A percentile compares a stretch with the other conserved stretches of the same genome.
These are phyloP conservation scores for Serpula lacrymans DNA, from an alignment of 768 basidiomycete species.

Conservation along the genomic window DNA sequence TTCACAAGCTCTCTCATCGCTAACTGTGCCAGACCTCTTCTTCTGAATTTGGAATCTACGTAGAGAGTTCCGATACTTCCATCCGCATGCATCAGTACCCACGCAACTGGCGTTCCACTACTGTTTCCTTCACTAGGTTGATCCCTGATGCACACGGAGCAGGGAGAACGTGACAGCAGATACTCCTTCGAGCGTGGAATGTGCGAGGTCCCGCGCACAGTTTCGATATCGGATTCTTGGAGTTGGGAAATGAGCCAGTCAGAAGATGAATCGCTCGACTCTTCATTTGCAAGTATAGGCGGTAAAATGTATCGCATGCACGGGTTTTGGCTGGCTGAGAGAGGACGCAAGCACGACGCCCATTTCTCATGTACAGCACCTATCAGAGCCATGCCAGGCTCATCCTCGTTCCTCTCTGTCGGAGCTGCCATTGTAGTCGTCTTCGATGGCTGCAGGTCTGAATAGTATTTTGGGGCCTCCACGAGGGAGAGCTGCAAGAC, in stretches of 20 bases:
- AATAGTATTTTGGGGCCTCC: slow-evolving; percentile 8
- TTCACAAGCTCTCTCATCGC: slow-evolving; percentile 10
- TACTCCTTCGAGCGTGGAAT: slow-evolving; percentile 16
- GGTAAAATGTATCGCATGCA: slow-evolving; percentile 7
- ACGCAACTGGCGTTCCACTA: slow-evolving; percentile 6
- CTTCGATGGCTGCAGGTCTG: slow-evolving; percentile 1
- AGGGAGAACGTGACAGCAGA: slow-evolving; percentile 15
- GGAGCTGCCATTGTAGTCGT: neutral
- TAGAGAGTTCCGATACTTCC: slow-evolving; percentile 15
- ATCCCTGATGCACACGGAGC: slow-evolving; percentile 19
- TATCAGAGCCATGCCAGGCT: slow-evolving; percentile 9
- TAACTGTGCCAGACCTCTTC: slow-evolving; percentile 11
- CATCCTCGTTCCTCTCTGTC: neutral
- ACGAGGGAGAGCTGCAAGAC: slow-evolving; percentile 6
- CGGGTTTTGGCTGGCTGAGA: slow-evolving; percentile 4
- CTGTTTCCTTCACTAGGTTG: neutral
- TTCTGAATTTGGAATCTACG: slow-evolving; percentile 8
- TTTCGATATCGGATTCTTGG: slow-evolving; percentile 10
- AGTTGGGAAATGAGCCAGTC: slow-evolving; percentile 8
- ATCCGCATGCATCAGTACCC: slow-evolving; percentile 16
- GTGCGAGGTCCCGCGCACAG: slow-evolving; percentile 6
- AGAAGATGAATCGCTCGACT: neutral
- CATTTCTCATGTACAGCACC: slow-evolving; percentile 1
- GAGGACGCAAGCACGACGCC: slow-evolving; percentile 4
- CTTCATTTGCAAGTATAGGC: neutral